phyloP scores from a whole-genome alignment of 163 green algal genomes.

The Chlorella variabilis region DNA sequence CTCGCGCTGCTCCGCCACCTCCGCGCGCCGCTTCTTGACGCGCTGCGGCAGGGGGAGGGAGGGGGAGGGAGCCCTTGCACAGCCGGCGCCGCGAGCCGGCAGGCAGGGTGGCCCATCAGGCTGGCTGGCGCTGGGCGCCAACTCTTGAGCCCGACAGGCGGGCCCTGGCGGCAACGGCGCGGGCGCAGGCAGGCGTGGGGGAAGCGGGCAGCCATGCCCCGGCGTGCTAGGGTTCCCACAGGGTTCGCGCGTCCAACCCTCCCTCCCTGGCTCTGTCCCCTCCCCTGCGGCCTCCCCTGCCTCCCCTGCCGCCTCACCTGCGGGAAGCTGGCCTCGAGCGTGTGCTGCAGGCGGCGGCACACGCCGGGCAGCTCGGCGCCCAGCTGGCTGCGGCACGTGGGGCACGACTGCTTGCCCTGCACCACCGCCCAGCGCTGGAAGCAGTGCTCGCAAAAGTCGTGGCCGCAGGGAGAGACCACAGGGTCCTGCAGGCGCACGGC shows the following conservation, averaged over 20 bases:
- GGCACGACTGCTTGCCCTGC: constrained; percentile 22
- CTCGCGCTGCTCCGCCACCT: constrained; percentile 3
- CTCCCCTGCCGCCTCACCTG: neutral
- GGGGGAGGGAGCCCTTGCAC: neutral
- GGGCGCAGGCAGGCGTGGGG: too few relatives aligned
- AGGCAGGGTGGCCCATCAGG: too few relatives aligned
- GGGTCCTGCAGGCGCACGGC: constrained; percentile 1
- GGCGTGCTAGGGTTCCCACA: too few relatives aligned
- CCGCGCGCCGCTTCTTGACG: neutral
- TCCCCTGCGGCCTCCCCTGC: too few relatives aligned
- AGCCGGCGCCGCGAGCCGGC: too few relatives aligned
- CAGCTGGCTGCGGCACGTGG: constrained; percentile 13
- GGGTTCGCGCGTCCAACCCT: too few relatives aligned
- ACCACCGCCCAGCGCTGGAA: constrained; percentile 2
- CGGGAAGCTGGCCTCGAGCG: constrained; percentile 3
- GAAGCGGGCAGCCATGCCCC: too few relatives aligned
- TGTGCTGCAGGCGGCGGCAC: constrained; percentile 18
- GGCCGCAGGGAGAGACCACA: constrained; percentile 20
- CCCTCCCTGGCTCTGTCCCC: too few relatives aligned
- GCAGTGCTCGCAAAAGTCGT: constrained; percentile 23
- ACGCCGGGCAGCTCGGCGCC: neutral
- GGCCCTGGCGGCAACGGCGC: too few relatives aligned
- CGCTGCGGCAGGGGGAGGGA: neutral
- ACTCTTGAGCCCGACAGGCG: too few relatives aligned
- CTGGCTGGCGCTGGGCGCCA: too few relatives aligned